phyloP scores from a whole-genome alignment of 106 monocot species.

The Phalaenopsis equestris region DNA sequence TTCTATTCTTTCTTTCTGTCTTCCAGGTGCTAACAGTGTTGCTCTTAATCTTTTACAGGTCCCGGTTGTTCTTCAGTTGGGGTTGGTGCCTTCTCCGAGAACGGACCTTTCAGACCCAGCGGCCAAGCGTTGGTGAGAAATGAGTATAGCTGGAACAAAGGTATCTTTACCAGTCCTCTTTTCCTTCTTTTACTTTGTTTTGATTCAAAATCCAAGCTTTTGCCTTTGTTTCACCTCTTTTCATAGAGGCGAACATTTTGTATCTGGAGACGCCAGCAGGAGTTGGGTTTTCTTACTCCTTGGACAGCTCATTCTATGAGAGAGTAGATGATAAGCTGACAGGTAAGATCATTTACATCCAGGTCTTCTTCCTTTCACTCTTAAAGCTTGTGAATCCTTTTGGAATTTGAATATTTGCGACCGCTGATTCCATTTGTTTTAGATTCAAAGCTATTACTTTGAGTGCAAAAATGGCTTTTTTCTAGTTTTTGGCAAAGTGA shows the following conservation, averaged over 20 bases:
- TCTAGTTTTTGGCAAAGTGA: neutral
- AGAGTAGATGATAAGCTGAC: slow-evolving; percentile 18
- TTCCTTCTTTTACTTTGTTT: slow-evolving; percentile 2
- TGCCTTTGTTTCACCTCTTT: neutral
- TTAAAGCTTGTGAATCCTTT: neutral
- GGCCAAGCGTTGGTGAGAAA: slow-evolving; percentile 63
- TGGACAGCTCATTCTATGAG: slow-evolving; percentile 16
- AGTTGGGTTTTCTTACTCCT: slow-evolving; percentile 26
- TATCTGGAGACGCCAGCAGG: slow-evolving; percentile 31
- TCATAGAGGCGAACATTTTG: slow-evolving; percentile 22
- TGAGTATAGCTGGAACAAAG: slow-evolving; percentile 99
- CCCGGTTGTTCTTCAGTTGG: slow-evolving; percentile 98
- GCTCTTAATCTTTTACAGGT: slow-evolving; percentile 33
- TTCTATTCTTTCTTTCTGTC: neutral
- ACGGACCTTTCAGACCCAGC: slow-evolving; percentile 95
- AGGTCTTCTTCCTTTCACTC: neutral
- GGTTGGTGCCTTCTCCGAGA: slow-evolving; percentile 98
- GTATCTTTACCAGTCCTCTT: slow-evolving; percentile 10
- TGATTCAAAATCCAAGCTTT: slow-evolving; percentile 3
- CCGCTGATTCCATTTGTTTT: neutral
- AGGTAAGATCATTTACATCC: slow-evolving; percentile 8
- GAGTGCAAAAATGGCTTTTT: neutral
- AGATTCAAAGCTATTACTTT: slow-evolving; percentile 11
- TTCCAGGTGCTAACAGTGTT: neutral
- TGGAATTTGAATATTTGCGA: neutral